These are phyloP conservation scores for Cercospora sp. DNA, from an alignment of 2,329 filamentous ascomycete species.

Conservation along the genomic window DNA sequence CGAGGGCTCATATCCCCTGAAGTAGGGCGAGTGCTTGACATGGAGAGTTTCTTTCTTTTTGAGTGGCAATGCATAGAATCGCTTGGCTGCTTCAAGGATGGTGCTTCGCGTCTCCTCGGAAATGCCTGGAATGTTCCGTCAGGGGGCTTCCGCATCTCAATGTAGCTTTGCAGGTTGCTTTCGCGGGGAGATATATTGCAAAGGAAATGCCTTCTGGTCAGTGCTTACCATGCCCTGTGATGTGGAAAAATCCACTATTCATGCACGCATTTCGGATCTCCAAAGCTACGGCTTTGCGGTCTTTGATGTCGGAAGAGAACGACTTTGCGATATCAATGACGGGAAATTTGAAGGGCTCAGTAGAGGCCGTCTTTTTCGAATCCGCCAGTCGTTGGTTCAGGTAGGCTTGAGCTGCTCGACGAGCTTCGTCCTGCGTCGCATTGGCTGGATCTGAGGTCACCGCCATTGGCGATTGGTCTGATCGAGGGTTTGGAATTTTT, in stretches of 20 bases:
- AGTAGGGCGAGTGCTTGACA: constrained; percentile 42
- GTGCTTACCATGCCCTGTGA: constrained; percentile 38
- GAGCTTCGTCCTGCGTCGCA: constrained; percentile 37
- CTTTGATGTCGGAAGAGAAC: constrained; percentile 38
- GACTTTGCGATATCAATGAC: constrained; percentile 42
- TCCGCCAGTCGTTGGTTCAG: constrained; percentile 38
- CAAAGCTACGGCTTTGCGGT: constrained; percentile 41
- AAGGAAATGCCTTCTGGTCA: neutral
- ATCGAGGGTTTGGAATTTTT: neutral
- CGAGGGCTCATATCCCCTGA: constrained; percentile 46
- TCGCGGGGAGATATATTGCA: neutral
- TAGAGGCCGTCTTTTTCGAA: constrained; percentile 14
- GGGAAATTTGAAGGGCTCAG: constrained; percentile 39
- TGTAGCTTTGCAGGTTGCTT: neutral
- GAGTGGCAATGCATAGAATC: constrained; percentile 38
- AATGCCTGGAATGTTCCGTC: constrained; percentile 26
- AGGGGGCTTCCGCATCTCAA: neutral
- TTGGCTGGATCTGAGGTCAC: constrained; percentile 15
- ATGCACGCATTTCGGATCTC: constrained; percentile 44
- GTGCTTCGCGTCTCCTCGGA: constrained; percentile 31
- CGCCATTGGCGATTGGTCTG: constrained; percentile 10
- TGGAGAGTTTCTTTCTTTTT: constrained; percentile 44
- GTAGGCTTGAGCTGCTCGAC: constrained; percentile 38
- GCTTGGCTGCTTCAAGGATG: constrained; percentile 42
- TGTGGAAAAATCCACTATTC: constrained; percentile 45